Evolutionary conservation across 306 rosid species (phyloP), one percentile per base, ranked within the genome.

Genomic region (Casuarina glauca): DNA sequence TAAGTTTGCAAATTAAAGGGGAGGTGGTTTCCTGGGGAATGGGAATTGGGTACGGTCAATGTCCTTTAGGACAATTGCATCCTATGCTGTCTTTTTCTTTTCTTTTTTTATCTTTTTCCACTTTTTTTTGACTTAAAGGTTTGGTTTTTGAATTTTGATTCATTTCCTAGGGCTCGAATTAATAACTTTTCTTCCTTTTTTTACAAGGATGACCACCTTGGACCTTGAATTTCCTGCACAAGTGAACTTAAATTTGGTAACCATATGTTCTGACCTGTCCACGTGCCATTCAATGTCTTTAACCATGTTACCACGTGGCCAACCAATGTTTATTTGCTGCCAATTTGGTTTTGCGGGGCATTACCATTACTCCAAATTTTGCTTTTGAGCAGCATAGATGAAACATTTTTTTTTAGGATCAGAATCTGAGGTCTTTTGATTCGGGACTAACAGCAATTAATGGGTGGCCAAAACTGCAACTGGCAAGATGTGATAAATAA

Each of bases 31-130:
- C 68, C 73, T 26, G 69, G 76, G 70, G 51, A 58, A 69, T 36
- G 39, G 74, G 52, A 46, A 70, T 55, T 2, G 17, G 17, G 81
- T 79, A 83, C 81, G 81, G 81, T 48, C 72, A 5, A 12, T 79
- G 80, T 79, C 61, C 78, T 71, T 64, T 73, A 4, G 49, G 15
- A 5, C 38, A 4, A 16, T 7, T 46, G 71, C 45, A 46, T 53
- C n/a, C 5, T 19, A 2, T 5, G 1, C 1, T 32, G 15, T 62
- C 35, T 66, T 52, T 75, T 42, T 60, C 13, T 35, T 66, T 51
- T 39, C 2, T n/a, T 8, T 51, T 76, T 51, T 50, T 49, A 2
- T 2, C 4, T 1, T 17, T 17, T 45, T 0, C 4, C 7, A 1
- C 5, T 39, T 17, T 17, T 17, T 1, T 39, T 5, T 17, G 11